Conservation (phyloP, 306 rosid species). For the Castanospermum australe region DNA sequence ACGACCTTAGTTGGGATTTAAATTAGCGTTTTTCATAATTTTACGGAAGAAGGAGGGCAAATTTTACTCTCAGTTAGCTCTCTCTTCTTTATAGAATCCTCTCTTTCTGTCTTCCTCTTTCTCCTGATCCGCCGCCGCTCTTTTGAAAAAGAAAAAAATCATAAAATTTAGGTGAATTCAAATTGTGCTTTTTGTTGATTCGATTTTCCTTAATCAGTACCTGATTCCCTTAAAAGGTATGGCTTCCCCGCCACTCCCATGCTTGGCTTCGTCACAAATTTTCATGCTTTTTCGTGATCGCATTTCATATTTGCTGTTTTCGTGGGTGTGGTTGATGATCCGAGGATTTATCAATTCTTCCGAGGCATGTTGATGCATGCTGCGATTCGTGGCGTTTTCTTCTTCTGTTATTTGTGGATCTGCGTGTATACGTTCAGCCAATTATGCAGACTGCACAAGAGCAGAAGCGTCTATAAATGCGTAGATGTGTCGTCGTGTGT, state of each 20-base stretch:
- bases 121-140: too few relatives aligned
- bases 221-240: too few relatives aligned
- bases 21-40: slow-evolving; percentile 42
- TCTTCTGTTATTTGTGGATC: slow-evolving; percentile 8
- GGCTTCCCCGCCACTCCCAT: not conserved
- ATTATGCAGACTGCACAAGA: not conserved
- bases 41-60: slow-evolving; percentile 22
- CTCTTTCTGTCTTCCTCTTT: too few relatives aligned
- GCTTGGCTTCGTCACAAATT: not conserved
- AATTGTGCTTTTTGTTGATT: too few relatives aligned
- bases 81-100: too few relatives aligned
- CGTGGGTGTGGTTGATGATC: not conserved
- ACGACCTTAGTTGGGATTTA: not conserved
- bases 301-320: not conserved
- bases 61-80: not conserved
- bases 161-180: too few relatives aligned
- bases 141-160: too few relatives aligned
- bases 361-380: slow-evolving; percentile 14
- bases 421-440: not conserved
- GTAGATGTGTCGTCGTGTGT: not conserved
- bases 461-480: not conserved
- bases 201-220: too few relatives aligned
- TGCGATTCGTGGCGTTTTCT: not conserved
- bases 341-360: too few relatives aligned
- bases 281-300: not conserved